Evolutionary conservation across 148 eudicot species (phyloP), one percentile per base, ranked within the genome.

Genomic region (Euryodendron excelsum): DNA sequence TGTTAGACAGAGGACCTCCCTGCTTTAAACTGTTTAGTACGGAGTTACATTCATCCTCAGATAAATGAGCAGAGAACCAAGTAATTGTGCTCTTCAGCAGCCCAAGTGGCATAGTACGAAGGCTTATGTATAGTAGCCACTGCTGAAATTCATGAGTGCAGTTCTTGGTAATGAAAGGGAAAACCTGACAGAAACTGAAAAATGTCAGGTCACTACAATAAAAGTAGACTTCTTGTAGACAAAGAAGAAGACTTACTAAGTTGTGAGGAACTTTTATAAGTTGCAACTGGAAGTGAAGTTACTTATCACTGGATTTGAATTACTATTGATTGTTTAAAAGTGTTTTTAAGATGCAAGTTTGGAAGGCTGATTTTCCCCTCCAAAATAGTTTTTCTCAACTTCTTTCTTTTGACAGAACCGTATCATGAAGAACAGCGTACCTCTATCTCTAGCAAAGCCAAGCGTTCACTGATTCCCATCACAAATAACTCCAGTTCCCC

Each of bases 21-120:
- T 75, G 79, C 80, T 82, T 87, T 65, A 92, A 82, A 56, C 74
- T 83, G 50, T 85, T 77, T 70, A 92, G 84, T 70, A 91, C 82
- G 52, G 84, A 82, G 80, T 83, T 90, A 55, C 86, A 83, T 56
- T 90, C 86, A 61, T 87, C 87, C 82, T 84, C 93, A 31, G 94
- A 79, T 79, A 94, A 86, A 72, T 85, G 89, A 80, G 91, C 81
- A 9, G 96, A 88, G 82, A 94, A 92, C 95, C 96, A 94, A 68
- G 89, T 83, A 60, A 85, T 80, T 66, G 84, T 87, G 78, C 90
- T 90, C 86, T 88, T 94, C 33, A 94, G 87, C 75, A 94, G 80
- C 75, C 98, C 97, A 80, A 94, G 94, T 27, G 98, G 98, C 80
- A 94, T 82, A 88, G 82, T 82, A 41, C 76, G 85, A 61, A 94